These are phyloP conservation scores for Hericium erinaceus DNA, from an alignment of 768 basidiomycete species.

Conservation along the genomic window DNA sequence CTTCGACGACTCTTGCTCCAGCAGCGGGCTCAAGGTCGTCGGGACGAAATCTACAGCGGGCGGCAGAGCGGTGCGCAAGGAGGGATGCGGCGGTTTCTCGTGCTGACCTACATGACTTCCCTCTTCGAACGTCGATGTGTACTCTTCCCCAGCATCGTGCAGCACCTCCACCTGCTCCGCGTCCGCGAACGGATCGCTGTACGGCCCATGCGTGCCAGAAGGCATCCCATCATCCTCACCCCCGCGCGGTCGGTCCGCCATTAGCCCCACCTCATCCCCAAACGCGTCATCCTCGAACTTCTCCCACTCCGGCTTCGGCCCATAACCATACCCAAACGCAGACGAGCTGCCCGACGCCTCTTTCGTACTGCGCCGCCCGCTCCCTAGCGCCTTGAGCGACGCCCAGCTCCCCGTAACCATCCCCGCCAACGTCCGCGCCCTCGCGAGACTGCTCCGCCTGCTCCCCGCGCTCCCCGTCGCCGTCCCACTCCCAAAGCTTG, in stretches of 20 bases:
- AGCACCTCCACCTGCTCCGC: not conserved
- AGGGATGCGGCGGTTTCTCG: not conserved
- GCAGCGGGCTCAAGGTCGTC: constrained; percentile 21
- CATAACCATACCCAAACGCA: not conserved
- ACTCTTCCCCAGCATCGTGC: not conserved
- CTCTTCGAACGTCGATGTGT: constrained; percentile 8
- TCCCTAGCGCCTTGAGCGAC: constrained; percentile 8
- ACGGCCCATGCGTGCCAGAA: constrained; percentile 18
- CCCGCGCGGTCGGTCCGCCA: constrained; percentile 10
- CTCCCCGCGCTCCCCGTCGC: not conserved
- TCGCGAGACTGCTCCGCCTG: not conserved
- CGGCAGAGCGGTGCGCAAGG: constrained; percentile 12
- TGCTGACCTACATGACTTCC: constrained; percentile 6
- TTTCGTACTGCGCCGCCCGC: not conserved
- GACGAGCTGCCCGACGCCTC: not conserved
- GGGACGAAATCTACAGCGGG: constrained; percentile 23
- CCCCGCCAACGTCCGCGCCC: constrained; percentile 5
- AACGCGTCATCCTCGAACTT: constrained; percentile 33
- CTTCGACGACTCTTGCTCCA: constrained; percentile 25
- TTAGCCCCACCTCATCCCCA: constrained; percentile 32
- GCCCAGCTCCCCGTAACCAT: constrained; percentile 12
- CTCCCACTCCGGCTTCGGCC: constrained; percentile 9
- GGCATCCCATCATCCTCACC: not conserved
- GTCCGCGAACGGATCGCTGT: constrained; percentile 38
- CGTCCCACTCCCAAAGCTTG: not conserved